Evolutionary conservation across 768 basidiomycete genomes (phyloP), one percentile per base, ranked within the genome.

Genomic region (Leccinum uliginosum): DNA sequence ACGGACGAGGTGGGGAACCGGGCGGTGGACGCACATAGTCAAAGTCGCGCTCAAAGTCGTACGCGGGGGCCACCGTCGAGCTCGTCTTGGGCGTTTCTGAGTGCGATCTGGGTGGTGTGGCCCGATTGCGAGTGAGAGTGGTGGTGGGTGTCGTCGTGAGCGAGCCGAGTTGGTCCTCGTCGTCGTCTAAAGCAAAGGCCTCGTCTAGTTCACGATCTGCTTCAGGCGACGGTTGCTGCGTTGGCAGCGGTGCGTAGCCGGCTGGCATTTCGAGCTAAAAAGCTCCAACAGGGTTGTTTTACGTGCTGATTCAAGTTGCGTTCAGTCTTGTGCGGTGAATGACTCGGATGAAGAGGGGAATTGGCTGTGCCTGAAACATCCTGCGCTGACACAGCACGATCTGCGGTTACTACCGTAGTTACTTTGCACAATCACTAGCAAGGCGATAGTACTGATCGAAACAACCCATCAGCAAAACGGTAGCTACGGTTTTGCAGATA

Each of bases 21-120:
- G 91, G 89, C 1, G 91, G 91, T 1, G 89, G 89, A 35, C 75
- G 78, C 61, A 68, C 75, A 55, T 80, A 82, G 64, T 88, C 86
- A 65, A 86, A 89, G 56, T 85, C 84, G 24, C 87, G 78, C 69
- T 93, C 91, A 68, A 93, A 93, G 70, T 93, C 87, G 72, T 62
- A 62, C 43, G 24, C 80, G 14, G 81, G 49, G 40, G 54, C 10
- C 2, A 56, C 40, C 7, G 57, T 35, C n/a, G 64, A 14, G 43
- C 32, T 26, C 15, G 50, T 10, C 50, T 62, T 59, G 57, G 38
- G 26, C 29, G 59, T n/a, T 45, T 73, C 71, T 7, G 60, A 32
- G 9, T 60, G 57, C 12, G 57, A 55, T 45, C 59, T 56, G 52
- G 66, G 50, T 58, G 75, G 47, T 34, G 14, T 5, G 2, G 32